phyloP scores from a whole-genome alignment of 805 yeast genomes.

The Yueomyces sinensis region DNA sequence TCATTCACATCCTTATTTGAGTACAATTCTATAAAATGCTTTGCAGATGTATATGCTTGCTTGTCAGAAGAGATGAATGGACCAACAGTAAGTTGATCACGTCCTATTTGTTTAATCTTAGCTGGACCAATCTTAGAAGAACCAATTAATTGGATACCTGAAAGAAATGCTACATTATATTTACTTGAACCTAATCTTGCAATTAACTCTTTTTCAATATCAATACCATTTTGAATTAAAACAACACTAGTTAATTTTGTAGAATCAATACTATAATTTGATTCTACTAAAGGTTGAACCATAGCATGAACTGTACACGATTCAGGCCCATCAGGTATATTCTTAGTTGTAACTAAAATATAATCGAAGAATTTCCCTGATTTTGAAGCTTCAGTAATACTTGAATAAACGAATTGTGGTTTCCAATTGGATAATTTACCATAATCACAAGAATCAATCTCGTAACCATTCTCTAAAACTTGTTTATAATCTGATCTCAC shows the following conservation, averaged over 20 bases:
- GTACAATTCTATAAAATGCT: constrained; percentile 30
- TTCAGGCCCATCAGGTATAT: constrained; percentile 46
- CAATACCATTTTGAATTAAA: constrained; percentile 57
- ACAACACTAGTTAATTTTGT: constrained; percentile 32
- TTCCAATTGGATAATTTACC: constrained; percentile 42
- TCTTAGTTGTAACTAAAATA: constrained; percentile 51
- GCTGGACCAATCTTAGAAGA: constrained; percentile 39
- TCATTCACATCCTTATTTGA: constrained; percentile 28
- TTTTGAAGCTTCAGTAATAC: constrained; percentile 34
- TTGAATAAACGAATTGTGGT: constrained; percentile 39
- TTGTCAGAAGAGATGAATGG: constrained; percentile 31
- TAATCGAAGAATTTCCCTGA: constrained; percentile 37
- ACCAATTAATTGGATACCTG: constrained; percentile 54
- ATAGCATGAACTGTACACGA: constrained; percentile 36
- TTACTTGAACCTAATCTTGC: constrained; percentile 29
- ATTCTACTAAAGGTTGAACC: constrained; percentile 35
- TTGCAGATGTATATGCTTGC: constrained; percentile 24
- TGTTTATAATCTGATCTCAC: constrained; percentile 51
- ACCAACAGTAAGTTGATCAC: constrained; percentile 39
- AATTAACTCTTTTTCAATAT: constrained; percentile 43
- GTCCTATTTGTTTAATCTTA: constrained; percentile 34
- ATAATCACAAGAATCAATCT: constrained; percentile 48
- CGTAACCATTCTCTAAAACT: constrained; percentile 40
- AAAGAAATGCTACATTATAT: constrained; percentile 25
- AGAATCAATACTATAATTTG: constrained; percentile 10